Evolutionary conservation across 164 flowering plant genomes (phyloP).

Genomic region (Berberis vulgaris): DNA sequence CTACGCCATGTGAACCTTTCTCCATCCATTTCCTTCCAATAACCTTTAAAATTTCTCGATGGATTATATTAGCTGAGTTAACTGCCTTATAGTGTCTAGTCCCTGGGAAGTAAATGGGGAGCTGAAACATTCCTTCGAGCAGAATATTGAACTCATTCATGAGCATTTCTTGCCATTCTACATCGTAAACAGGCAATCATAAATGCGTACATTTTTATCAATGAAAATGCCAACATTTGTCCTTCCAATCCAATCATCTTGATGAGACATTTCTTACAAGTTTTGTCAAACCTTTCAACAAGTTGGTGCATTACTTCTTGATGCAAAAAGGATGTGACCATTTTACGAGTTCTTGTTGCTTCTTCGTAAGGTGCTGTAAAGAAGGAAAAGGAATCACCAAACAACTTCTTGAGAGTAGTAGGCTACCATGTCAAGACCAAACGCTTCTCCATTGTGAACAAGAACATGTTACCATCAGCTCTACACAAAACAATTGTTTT

Average conservation of each 20-base stretch:
- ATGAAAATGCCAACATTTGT: conserved; percentile 10
- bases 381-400: conserved; percentile 9
- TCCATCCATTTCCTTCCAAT: conserved; percentile 3
- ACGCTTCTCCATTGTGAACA: neutral
- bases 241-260: conserved; percentile 9
- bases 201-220: conserved; percentile 12
- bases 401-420: conserved; percentile 6
- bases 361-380: conserved; percentile 8
- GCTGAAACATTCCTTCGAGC: conserved; percentile 11
- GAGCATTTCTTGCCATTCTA: conserved; percentile 6
- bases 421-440: conserved; percentile 13
- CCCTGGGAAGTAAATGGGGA: conserved; percentile 14
- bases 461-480: neutral
- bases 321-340: conserved; percentile 7
- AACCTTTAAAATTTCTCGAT: conserved; percentile 9
- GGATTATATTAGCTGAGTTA: conserved; percentile 7
- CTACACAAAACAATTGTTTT: neutral
- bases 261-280: conserved; percentile 10
- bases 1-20: neutral
- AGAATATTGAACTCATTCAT: conserved; percentile 13
- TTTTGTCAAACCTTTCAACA: conserved; percentile 6
- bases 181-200: conserved; percentile 11
- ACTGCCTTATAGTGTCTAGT: conserved; percentile 13
- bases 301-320: conserved; percentile 5
- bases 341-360: conserved; percentile 4